A percentile compares a stretch with the other conserved stretches of the same genome.
Conservation (phyloP, 345 rosid species). For the Kandelia obovata region DNA sequence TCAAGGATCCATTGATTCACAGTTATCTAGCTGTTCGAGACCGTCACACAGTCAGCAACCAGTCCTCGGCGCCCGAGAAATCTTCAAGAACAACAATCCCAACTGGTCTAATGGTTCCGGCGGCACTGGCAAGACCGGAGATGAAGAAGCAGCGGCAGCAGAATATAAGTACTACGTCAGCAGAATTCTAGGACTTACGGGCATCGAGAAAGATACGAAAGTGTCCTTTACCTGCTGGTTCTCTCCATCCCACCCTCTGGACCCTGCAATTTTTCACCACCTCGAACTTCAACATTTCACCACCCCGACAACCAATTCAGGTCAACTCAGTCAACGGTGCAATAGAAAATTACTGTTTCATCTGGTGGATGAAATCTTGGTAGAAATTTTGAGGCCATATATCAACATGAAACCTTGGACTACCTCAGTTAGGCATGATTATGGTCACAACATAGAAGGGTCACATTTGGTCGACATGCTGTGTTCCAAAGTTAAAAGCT, state of each 20-base stretch:
- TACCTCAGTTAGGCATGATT: not conserved
- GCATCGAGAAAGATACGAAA: conserved; percentile 49
- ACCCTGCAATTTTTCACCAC: conserved; percentile 63
- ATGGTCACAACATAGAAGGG: conserved; percentile 25
- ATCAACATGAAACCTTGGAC: conserved; percentile 52
- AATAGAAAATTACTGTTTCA: conserved; percentile 66
- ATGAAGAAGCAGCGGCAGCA: conserved; percentile 8
- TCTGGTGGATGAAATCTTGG: conserved; percentile 60
- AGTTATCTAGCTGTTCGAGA: conserved; percentile 55
- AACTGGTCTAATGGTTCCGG: conserved; percentile 18
- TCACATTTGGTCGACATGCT: conserved; percentile 37
- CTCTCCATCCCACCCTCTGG: conserved; percentile 66
- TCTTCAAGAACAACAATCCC: conserved; percentile 5
- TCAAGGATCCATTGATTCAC: conserved; percentile 29
- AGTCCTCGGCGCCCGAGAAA: conserved; percentile 14
- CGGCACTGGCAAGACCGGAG: conserved; percentile 2
- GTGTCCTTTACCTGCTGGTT: conserved; percentile 50
- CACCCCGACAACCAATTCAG: not conserved
- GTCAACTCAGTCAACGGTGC: conserved; percentile 41
- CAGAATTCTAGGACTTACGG: conserved; percentile 47
- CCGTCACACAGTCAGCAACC: conserved; percentile 42
- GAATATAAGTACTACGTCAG: conserved; percentile 51
- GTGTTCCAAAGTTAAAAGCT: conserved; percentile 32
- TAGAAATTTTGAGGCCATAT: conserved; percentile 50
- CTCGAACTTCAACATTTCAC: conserved; percentile 41